Base-by-base conservation (phyloP, 2,329 filamentous ascomycete genomes). In the Aureobasidium namibiae region DNA sequence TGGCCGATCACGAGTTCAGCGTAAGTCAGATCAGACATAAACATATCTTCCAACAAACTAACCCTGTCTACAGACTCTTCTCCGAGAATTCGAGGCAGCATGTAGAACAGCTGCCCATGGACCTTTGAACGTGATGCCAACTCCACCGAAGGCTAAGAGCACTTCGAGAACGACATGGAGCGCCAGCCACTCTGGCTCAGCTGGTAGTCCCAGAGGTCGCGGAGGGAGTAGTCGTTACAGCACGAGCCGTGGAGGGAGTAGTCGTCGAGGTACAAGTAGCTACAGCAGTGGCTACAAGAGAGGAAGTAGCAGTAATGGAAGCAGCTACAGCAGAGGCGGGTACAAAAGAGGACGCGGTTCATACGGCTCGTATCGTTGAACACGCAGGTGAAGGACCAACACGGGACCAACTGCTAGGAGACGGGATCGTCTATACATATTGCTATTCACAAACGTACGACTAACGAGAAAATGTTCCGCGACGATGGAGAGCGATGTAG, bases 1-100 rank as follows among this genome's bases (percentile, higher is more conserved):
- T 85, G 72, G 77, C 74, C 26, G 75, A 82, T 60, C 80, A 83
- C 58, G 74, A 80, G 33, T 85, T 84, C 46, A 69, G 73, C 64
- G 77, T 81, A 65, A 56, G 73, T 60, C 13, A 38, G 1, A 7
- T 14, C 24, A 13, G 14, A 7, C 5, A 5, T 0, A 1, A 18
- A 4, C 13, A 8, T 3, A 39, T 5, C 5, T 2, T 18, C 21
- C 7, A 29, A 9, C 2, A 7, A 38, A 52, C 48, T 38, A 36
- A 49, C 21, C n/a, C 26, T 4, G 1, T 6, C 4, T 3, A 26
- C 39, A 56, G 42, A 46, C 54, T 39, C n/a, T 57, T 2, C 39
- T 56, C 29, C 13, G 31, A 8, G 52, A 56, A 36, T 56, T 57
- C n/a, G 42, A 57, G 24, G 23, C 41, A 26, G 54, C 54, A 18